phyloP scores from a whole-genome alignment of 2,329 filamentous ascomycete genomes.

The Colletotrichum sp. region DNA sequence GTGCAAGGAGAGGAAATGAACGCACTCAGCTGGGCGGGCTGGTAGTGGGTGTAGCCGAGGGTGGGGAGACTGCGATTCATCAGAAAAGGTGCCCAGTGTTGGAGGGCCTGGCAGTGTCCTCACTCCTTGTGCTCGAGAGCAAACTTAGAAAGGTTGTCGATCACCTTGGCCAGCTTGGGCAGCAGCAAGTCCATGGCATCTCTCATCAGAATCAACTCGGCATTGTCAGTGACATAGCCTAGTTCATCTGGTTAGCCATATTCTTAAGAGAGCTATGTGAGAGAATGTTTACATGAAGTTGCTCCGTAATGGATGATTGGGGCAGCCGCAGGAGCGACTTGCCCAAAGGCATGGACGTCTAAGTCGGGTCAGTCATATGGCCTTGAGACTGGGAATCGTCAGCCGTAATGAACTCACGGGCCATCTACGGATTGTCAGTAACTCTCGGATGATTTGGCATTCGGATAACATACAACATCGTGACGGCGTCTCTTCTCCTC shows the following conservation, averaged over 20 bases:
- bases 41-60: slow-evolving; percentile 78
- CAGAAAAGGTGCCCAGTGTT: neutral
- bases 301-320: slow-evolving; percentile 76
- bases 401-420: slow-evolving; percentile 30
- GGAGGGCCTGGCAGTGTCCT: neutral
- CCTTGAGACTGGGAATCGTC: neutral
- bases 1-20: slow-evolving; percentile 39
- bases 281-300: neutral
- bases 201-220: slow-evolving; percentile 77
- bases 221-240: slow-evolving; percentile 59
- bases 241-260: neutral
- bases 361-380: neutral
- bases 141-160: slow-evolving; percentile 76
- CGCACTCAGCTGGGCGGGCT: slow-evolving; percentile 64
- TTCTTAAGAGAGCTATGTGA: neutral
- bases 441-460: neutral
- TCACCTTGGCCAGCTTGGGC: slow-evolving; percentile 79
- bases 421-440: neutral
- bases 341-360: slow-evolving; percentile 73
- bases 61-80: slow-evolving; percentile 50
- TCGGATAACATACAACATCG: neutral
- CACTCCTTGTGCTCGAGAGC: slow-evolving; percentile 64
- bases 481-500: slow-evolving; percentile 79
- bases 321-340: slow-evolving; percentile 75
- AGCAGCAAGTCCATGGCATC: slow-evolving; percentile 75